phyloP scores from a whole-genome alignment of 176 grass and related monocot species.

The Eragrostis nindensis region DNA sequence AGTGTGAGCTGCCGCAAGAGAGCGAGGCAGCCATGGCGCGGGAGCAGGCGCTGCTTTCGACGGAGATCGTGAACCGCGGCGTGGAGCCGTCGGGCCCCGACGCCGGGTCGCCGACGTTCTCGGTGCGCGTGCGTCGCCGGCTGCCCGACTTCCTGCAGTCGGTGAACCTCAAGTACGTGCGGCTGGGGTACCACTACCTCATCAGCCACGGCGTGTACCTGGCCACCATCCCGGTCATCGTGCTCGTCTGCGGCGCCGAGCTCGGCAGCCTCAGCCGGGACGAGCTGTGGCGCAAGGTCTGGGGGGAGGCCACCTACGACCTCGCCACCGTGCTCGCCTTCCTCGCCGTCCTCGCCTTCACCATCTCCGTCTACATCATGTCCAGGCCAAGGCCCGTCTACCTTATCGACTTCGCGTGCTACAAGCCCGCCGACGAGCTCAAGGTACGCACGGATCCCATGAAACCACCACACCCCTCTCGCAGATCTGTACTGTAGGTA shows the following conservation, averaged over 20 bases:
- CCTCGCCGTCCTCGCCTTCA: conserved; percentile 88
- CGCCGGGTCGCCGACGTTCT: conserved; percentile 92
- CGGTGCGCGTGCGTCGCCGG: conserved; percentile 80
- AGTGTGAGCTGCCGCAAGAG: neutral
- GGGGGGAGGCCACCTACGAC: conserved; percentile 94
- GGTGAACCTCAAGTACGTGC: conserved; percentile 97
- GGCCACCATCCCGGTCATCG: conserved; percentile 85
- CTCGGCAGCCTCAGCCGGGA: conserved; percentile 89
- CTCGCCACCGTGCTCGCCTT: conserved; percentile 93
- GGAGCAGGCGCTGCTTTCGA: conserved; percentile 81
- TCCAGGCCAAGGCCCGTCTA: conserved; percentile 86
- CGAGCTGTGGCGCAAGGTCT: conserved; percentile 83
- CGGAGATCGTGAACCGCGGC: conserved; percentile 96
- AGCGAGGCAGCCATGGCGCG: conserved; percentile 50
- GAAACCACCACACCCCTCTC: neutral
- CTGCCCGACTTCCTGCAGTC: conserved; percentile 97
- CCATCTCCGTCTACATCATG: conserved; percentile 90
- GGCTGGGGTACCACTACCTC: conserved; percentile 93
- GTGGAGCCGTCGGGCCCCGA: conserved; percentile 91
- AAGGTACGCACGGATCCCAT: conserved; percentile 54
- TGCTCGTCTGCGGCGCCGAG: conserved; percentile 88
- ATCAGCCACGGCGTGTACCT: conserved; percentile 95
- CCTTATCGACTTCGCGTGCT: conserved; percentile 96
- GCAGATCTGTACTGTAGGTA: neutral
- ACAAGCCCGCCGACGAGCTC: conserved; percentile 84